Percentiles rank a stretch among this genome's conserved stretches.
Conservation (phyloP, 129 eudicot species). For the Centaurea solstitialis region DNA sequence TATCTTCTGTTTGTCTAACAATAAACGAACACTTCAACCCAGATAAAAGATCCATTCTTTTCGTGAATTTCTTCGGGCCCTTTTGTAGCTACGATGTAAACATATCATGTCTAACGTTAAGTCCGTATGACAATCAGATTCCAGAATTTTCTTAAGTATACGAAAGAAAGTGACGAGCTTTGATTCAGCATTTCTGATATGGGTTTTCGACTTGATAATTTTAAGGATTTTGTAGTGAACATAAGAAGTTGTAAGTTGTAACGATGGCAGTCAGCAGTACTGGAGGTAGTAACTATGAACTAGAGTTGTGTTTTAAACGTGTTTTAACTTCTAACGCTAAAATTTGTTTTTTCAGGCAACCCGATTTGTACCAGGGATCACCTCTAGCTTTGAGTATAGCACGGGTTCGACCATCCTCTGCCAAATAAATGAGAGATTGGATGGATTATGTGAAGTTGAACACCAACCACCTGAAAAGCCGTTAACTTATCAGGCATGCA, state of each 20-base stretch:
- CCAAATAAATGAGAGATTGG: no score
- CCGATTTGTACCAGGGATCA: conserved; percentile 54
- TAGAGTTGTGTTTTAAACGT: background rate
- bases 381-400: no score
- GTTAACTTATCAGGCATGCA: conserved; percentile 30
- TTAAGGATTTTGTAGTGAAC: conserved; percentile 56
- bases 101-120: background rate
- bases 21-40: background rate
- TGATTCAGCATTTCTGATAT: conserved; percentile 33
- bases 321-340: background rate
- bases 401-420: no score
- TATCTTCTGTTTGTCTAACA: conserved; percentile 5
- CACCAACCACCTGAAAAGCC: conserved; percentile 28
- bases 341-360: conserved; percentile 51
- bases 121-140: conserved; percentile 38
- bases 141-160: conserved; percentile 51
- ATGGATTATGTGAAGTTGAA: no score
- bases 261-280: conserved; percentile 47
- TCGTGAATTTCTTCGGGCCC: background rate
- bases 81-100: no score
- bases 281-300: conserved; percentile 48
- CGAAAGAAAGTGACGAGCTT: conserved; percentile 49
- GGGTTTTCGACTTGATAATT: conserved; percentile 48
- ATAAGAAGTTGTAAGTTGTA: conserved; percentile 42
- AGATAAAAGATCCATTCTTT: background rate